Evolutionary conservation across 305 asterid species (phyloP), one percentile per base, ranked within the genome.

Genomic region (Fraxinus xanthoxyloides): DNA sequence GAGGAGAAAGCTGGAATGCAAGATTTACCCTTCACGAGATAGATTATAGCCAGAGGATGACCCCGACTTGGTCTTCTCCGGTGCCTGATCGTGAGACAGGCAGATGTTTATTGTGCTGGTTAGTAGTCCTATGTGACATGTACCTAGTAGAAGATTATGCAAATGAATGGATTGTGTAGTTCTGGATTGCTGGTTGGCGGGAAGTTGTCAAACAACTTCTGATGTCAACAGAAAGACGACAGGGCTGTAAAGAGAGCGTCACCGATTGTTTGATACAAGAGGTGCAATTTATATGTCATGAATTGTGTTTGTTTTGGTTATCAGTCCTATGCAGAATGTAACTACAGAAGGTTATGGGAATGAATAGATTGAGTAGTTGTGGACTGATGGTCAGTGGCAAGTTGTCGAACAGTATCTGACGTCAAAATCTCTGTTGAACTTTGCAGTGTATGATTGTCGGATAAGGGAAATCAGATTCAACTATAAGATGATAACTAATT

Each of bases 1-100:
- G 98, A 94, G 85, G 98, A 94, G 91, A 87, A 80, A 13, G 80
- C 79, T 54, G 84, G 78, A 85, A 95, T 94, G 98, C 98, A 97
- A 0, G 97, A 94, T 85, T 93, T 97, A 12, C 84, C 90, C 7
- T 92, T 85, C 87, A 93, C 99, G 12, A 88, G 89, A 79, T 72
- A 94, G 87, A 97, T 96, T 10, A 81, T 98, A 83, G 92, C 92
- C 32, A 91, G 85, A 80, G 98, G 98, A 43, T 84, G 65, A 40
- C 79, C 72, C 74, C 90, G 94, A 61, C 92, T 26, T 91, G 92
- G 93, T 91, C 90, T 85, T 83, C 95, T 80, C 93, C 90, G 28
- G 86, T 85, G 36, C 95, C 91, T 12, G 94, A 92, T 63, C 92
- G 84, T 7, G 83, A 84, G 77, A 82, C 88, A 0, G 81, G 76